Base-by-base conservation (phyloP, 108 stramenopile species). In the Cyclotella cryptica region DNA sequence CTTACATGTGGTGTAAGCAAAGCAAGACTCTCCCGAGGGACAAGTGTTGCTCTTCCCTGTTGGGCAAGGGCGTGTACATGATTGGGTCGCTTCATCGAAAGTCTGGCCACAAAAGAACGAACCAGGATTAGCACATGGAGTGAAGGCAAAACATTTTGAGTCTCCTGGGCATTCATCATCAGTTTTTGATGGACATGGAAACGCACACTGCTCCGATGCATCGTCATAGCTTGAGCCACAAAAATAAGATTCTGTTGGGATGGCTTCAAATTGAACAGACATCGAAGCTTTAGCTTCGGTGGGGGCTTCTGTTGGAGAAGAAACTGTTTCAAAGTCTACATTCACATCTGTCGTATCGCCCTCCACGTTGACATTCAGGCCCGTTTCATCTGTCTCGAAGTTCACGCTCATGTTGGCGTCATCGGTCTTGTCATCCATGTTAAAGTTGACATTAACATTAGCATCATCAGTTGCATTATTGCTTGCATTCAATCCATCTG, bases 1-100 rank as follows among this genome's bases (percentile, higher is more conserved):
- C 30, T 58, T 85, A 75, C 94, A 93, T 11, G 90, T 83, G 0
- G 92, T 93, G 75, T 95, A 91, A 27, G 94, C 92, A 74, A 80
- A 93, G 59, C 94, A 95, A 35, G 72, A 85, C 70, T 92, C 64
- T 0, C 64, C 64, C 1, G 64, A 65, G 3, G 64, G 67, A 27
- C 67, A 68, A 17, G 67, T 51, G 44, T 68, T 68, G 22, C 49
- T 68, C 49, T 70, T 82, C 35, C 92, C 94, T 45, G 75, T 57
- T 35, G 91, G 94, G 83, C 94, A 95, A 35, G 89, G 92, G 10
- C 64, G 78, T 15, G 76, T 59, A 79, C 94, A 95, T 41, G 76
- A 69, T 30, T 71, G 29, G 18, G 85, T 66, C 8, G 94, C 94
- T 81, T 93, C 88, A 54, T 90, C 89, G 84, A 90, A 91, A 54